These are phyloP conservation scores for Rhizoctonia solani DNA, from an alignment of 1,284 basidiomycete genomes.

Conservation along the genomic window DNA sequence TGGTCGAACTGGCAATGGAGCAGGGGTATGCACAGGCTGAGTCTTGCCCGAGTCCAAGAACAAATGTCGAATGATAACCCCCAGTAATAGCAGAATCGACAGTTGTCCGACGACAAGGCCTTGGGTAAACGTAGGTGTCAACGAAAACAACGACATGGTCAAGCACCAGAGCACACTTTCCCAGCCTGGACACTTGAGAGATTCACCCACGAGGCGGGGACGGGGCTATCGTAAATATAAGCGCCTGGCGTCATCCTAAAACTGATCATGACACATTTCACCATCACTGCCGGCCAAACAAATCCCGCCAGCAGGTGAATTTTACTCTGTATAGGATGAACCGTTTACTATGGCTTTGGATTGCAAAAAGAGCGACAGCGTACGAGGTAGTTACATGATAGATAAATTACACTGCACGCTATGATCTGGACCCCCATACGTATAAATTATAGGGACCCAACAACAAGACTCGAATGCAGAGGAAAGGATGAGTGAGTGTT, in stretches of 20 bases:
- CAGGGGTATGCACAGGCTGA: slow-evolving; percentile 54
- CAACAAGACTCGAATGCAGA: not conserved
- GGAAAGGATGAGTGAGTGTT: slow-evolving; percentile 15
- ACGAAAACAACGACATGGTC: slow-evolving; percentile 60
- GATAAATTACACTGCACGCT: slow-evolving; percentile 24
- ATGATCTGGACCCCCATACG: not conserved
- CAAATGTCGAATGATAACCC: slow-evolving; percentile 75
- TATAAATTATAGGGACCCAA: not conserved
- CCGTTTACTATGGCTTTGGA: not conserved
- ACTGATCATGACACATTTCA: not conserved
- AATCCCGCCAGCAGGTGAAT: not conserved
- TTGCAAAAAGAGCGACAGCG: too few species aligned
- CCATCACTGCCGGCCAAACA: slow-evolving; percentile 15
- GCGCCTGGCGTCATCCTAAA: not conserved
- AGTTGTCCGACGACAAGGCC: slow-evolving; percentile 78
- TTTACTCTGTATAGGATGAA: not conserved
- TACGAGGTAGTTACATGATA: slow-evolving; percentile 5
- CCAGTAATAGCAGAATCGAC: slow-evolving; percentile 70
- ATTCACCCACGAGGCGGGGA: not conserved
- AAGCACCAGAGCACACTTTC: not conserved
- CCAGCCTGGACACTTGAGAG: too few species aligned
- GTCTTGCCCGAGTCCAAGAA: slow-evolving; percentile 64
- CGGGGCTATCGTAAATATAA: not conserved
- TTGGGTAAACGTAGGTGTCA: slow-evolving; percentile 82
- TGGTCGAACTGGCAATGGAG: slow-evolving; percentile 61